Evolutionary conservation across 352 stramenopile genomes (phyloP), one percentile per base, ranked within the genome.

Genomic region (Phytophthora uliginosa): DNA sequence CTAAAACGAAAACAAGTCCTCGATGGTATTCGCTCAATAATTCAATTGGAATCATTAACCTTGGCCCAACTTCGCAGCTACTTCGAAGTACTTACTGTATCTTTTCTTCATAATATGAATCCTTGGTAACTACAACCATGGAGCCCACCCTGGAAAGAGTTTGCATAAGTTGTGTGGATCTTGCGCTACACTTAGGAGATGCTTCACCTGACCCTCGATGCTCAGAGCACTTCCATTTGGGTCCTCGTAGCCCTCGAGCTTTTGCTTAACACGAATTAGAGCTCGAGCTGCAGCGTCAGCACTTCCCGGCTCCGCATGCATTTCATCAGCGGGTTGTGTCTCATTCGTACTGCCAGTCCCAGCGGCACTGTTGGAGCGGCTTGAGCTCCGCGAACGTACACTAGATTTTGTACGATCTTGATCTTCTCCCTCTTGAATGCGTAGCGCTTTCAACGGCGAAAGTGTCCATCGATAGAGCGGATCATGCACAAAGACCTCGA

Each of bases 401-500:
- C 59, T n/a, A n/a, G 71, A 59, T 28, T 69, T 66, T 20, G 42
- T 59, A 20, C 52, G 42, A 36, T 61, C 54, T 2, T 73, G 61
- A 60, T 83, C 82, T 42, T 59, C 82, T 24, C 76, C 71, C 64
- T 91, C 73, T 85, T 96, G 82, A 75, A 97, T 93, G 22, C 80
- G 80, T 7, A 97, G 75, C 28, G 91, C 92, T 69, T 98, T 94
- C 17, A 98, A 74, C 28, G 95, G 92, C 36, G 91, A 98, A 34
- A 99, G 68, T 18, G 90, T 99, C 98, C 98, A 99, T 50, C 96
- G 95, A 80, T 99, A 99, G 9, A 99, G 85, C n/a, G 98, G 98
- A 72, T 99, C 98, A 60, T 99, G 97, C 48, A 99, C 93, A 64
- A 99, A 97, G 26, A 99, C 98, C 64, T 99, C 98, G 13, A 99